A percentile compares a stretch with the other conserved stretches of the same genome.
These are phyloP conservation scores for Fusarium protoensiforme DNA, from an alignment of 2,329 filamentous ascomycete species.

Conservation along the genomic window DNA sequence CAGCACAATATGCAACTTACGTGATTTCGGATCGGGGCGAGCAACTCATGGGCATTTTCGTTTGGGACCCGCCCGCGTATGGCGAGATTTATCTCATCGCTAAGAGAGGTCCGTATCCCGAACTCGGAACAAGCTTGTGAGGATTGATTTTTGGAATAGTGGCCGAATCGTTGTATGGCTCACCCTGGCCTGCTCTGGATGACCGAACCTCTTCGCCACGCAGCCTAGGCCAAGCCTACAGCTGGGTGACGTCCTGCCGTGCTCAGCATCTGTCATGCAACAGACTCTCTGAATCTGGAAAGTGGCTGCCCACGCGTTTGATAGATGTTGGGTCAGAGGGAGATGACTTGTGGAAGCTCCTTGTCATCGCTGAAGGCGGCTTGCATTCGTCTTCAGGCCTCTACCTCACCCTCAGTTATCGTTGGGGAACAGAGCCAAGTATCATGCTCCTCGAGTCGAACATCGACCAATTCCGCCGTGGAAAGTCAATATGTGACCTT, in stretches of 20 bases:
- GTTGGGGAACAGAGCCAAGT: neutral
- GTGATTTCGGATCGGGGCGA: too few relatives aligned
- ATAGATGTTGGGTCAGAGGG: neutral
- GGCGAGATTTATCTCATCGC: too few relatives aligned
- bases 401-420: neutral
- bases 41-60: too few relatives aligned
- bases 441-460: neutral
- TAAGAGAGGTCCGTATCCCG: neutral
- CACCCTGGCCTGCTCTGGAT: neutral
- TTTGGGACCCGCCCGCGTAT: too few relatives aligned
- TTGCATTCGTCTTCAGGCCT: neutral
- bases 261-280: neutral
- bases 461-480: neutral
- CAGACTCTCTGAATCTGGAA: too few relatives aligned
- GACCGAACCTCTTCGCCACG: neutral
- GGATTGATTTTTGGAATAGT: neutral
- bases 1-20: too few relatives aligned
- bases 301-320: neutral
- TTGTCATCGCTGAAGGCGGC: neutral
- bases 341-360: neutral
- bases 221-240: neutral
- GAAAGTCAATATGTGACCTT: neutral
- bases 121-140: neutral
- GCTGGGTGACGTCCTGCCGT: neutral
- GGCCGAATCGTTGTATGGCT: too few relatives aligned